phyloP scores from a whole-genome alignment of 208 protist species.

The Crithidia expoeki region DNA sequence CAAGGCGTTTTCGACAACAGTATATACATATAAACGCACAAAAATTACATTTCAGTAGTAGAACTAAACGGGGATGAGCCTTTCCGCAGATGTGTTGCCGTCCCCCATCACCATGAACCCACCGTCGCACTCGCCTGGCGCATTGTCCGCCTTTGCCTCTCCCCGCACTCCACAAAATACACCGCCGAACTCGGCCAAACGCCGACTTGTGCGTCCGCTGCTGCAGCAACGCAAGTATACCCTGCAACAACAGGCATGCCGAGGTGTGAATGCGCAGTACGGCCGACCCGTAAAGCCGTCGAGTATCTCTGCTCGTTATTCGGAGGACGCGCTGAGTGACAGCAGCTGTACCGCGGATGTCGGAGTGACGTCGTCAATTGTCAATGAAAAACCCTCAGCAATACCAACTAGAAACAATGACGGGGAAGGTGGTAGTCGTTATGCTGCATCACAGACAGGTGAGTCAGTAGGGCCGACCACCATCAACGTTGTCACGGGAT shows the following conservation, averaged over 20 bases:
- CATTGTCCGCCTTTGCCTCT: neutral
- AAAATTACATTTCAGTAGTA: neutral
- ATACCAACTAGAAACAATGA: neutral
- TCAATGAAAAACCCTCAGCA: neutral
- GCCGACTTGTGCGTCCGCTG: slow-evolving; percentile 20
- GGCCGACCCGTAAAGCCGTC: neutral
- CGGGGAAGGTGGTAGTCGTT: too few species aligned
- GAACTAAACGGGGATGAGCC: slow-evolving; percentile 2
- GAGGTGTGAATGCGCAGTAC: neutral
- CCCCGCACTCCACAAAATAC: slow-evolving; percentile 15
- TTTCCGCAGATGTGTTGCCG: slow-evolving; percentile 3
- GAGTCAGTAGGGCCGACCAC: too few species aligned
- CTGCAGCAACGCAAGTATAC: slow-evolving; percentile 13
- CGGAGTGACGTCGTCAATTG: neutral
- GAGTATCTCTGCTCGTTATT: neutral
- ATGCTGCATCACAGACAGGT: too few species aligned
- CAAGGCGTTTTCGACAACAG: too few species aligned
- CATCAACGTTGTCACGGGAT: too few species aligned
- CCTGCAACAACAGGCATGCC: neutral
- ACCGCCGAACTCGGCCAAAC: slow-evolving; percentile 13
- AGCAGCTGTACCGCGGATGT: neutral
- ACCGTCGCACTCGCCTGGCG: neutral
- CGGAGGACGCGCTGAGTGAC: neutral
- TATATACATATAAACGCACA: neutral
- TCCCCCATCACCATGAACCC: slow-evolving; percentile 12